Evolutionary conservation across 2,329 filamentous ascomycete species (phyloP), one percentile per base, ranked within the genome.

Genomic region (Cladosporium sp.): DNA sequence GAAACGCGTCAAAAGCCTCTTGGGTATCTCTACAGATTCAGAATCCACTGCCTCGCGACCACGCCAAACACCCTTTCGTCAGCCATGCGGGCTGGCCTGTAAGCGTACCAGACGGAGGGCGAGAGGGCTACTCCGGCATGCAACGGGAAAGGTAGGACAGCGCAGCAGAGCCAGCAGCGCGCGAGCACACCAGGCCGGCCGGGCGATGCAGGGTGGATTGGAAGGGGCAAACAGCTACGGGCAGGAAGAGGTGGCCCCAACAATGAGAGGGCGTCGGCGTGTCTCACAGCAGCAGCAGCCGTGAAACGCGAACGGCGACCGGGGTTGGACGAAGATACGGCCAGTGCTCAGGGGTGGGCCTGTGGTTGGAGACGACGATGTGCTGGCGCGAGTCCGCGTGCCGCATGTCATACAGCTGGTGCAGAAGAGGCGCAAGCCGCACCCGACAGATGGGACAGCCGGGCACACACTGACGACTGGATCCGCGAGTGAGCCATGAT

Each of bases 281-380:
- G 48, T 50, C 48, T 43, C 48, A 50, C 48, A 43, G 32, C 32
- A 18, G 48, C 48, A 43, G 48, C 34, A 42, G 46, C 48, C 28
- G 48, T 43, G 48, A 43, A 50, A 50, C 48, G 48, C 40, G 48
- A 50, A 50, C 38, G 18, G 16, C 32, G 32, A 35, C 48, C 41
- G n/a, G 48, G 48, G 48, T 50, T 50, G 48, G 48, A 50, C 40
- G 32, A n/a, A 50, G 48, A 50, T 50, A 50, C 46, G 40, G 48
- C 32, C 28, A 19, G 31, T 38, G 16, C 31, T 35, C 48, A 43
- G 48, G 48, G 48, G 48, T 43, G 48, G 32, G 32, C 48, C 40
- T 50, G 48, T 50, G 40, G 38, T 50, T 32, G 42, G 42, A 35
- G 38, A 32, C 37, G 40, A 43, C 9, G 14, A 18, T 50, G 48